Conservation (phyloP, 305 asterid genomes). For the Andrographis paniculata region DNA sequence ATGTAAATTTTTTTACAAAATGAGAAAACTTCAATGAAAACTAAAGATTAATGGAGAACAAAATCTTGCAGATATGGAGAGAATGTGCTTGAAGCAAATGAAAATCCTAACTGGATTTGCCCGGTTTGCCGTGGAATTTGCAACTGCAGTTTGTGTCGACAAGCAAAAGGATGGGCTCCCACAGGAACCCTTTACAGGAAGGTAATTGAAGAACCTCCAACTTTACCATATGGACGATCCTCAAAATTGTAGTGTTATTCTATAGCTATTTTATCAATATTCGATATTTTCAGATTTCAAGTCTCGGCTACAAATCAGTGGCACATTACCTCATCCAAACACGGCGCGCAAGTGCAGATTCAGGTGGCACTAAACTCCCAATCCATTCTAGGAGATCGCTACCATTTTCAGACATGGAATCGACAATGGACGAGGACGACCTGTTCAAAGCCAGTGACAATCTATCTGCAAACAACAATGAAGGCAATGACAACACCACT, state of each 20-base stretch:
- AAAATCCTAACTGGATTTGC: constrained; percentile 82
- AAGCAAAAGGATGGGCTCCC: constrained; percentile 97
- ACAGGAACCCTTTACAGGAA: constrained; percentile 82
- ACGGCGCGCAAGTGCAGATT: constrained; percentile 29
- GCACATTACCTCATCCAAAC: constrained; percentile 97
- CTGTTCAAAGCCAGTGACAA: background rate
- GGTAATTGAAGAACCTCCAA: constrained; percentile 30
- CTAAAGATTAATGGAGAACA: constrained; percentile 4
- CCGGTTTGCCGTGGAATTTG: constrained; percentile 94
- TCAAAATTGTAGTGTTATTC: too few species aligned
- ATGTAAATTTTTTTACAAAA: background rate
- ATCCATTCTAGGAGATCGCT: constrained; percentile 65
- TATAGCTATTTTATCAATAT: too few species aligned
- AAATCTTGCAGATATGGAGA: constrained; percentile 68
- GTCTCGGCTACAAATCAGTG: constrained; percentile 80
- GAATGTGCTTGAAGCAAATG: constrained; percentile 81
- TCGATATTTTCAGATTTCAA: constrained; percentile 36
- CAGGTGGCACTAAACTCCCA: constrained; percentile 31
- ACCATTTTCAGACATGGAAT: constrained; percentile 43
- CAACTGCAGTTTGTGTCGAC: constrained; percentile 96
- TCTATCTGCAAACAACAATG: constrained; percentile 10
- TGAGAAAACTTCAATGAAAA: background rate
- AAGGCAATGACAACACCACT: constrained; percentile 15
- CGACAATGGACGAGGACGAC: constrained; percentile 21
- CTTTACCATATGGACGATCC: too few species aligned